Evolutionary conservation across 2,329 filamentous ascomycete genomes (phyloP), one percentile per base, ranked within the genome.

Genomic region (Hansfordia pulvinata): DNA sequence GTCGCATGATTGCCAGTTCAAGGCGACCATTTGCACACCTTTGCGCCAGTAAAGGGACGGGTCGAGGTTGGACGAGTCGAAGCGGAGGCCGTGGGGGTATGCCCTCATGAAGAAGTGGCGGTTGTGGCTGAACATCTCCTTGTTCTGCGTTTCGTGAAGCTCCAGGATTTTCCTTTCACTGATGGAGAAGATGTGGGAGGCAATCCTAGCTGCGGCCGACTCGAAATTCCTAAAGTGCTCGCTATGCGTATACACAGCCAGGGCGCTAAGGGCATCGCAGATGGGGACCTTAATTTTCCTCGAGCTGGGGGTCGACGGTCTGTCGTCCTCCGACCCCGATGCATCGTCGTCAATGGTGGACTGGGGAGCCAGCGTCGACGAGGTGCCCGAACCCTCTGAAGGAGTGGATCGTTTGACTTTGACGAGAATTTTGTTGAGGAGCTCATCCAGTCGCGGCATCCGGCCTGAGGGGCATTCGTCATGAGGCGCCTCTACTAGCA

Each of bases 1-100:
- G 47, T 96, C 88, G 39, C 86, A 79, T 3, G 79, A 88, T 53
- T 98, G 90, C 88, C 90, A 96, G 50, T 98, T 98, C 50, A 96
- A 68, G 11, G 90, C 88, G 5, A 84, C 86, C 88, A 98, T 96
- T 52, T 98, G 90, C 12, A 94, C 86, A 16, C 90, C 90, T 28
- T 82, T 76, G 26, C 85, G 75, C 90, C 90, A 98, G 47, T 85
- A 92, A 22, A 74, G 74, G 35, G 85, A 76, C 1, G 90, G 90
- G 42, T 96, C 86, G 20, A 90, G 90, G 47, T 98, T 98, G n/a
- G 81, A 83, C 23, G 86, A 94, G 41, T 77, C 74, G 27, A 94
- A 65, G 19, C 86, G 75, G 33, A 69, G 66, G 3, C 72, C 77
- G 14, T 78, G 77, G 5, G 90, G 90, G 46, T 94, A 98, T 8